Evolutionary conservation across 2,329 filamentous ascomycete species (phyloP).

Genomic region (Aspergillus nomiae): DNA sequence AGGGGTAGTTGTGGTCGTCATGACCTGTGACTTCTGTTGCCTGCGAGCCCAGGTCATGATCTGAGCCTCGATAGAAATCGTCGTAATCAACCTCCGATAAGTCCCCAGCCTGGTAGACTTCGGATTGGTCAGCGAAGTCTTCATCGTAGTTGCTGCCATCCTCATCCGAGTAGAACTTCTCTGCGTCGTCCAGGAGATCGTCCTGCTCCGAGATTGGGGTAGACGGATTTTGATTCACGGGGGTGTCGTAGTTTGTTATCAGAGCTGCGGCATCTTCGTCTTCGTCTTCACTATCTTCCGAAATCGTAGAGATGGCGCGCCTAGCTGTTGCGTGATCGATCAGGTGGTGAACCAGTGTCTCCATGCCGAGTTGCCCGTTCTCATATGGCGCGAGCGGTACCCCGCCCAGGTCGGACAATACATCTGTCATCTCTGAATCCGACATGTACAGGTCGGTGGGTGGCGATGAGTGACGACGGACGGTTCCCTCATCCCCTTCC

Average conservation of each 20-base stretch:
- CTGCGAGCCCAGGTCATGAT: constrained; percentile 22
- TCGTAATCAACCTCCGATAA: constrained; percentile 31
- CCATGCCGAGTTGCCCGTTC: constrained; percentile 21
- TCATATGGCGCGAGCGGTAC: constrained; percentile 22
- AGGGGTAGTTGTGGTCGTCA: constrained; percentile 20
- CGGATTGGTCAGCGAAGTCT: constrained; percentile 12
- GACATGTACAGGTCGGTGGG: constrained; percentile 23
- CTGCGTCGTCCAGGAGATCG: constrained; percentile 35
- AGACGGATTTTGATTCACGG: constrained; percentile 14
- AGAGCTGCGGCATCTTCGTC: constrained; percentile 23
- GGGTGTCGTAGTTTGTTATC: constrained; percentile 28
- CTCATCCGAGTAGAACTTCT: constrained; percentile 35
- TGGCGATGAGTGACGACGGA: constrained; percentile 13
- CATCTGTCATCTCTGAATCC: constrained; percentile 28
- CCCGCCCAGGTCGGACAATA: constrained; percentile 22
- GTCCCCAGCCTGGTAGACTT: background rate
- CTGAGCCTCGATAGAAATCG: constrained; percentile 31
- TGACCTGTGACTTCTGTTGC: constrained; percentile 14
- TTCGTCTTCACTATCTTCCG: constrained; percentile 18
- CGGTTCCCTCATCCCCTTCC: background rate
- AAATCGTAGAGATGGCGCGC: constrained; percentile 26
- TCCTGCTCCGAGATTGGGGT: constrained; percentile 22
- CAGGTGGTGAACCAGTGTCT: constrained; percentile 20
- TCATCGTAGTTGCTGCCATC: constrained; percentile 23
- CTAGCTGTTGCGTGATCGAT: constrained; percentile 16